Conservation (phyloP, 768 basidiomycete species). For the Pleurotus djamor region DNA sequence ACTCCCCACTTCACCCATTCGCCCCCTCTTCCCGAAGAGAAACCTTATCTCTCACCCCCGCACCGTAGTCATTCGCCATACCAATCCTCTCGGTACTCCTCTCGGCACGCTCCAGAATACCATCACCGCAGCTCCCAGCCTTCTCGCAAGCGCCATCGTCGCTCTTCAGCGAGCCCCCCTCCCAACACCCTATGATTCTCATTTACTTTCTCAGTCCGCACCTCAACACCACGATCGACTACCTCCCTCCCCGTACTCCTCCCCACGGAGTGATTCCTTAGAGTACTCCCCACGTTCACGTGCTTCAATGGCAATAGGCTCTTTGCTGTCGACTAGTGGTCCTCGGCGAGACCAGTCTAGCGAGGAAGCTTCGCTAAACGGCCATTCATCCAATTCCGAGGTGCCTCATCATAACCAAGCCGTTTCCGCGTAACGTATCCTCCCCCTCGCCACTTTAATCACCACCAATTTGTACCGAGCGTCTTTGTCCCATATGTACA, state of each 20-base stretch:
- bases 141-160: slow-evolving; percentile 63
- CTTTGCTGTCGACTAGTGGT: slow-evolving; percentile 51
- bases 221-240: slow-evolving; percentile 41
- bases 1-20: slow-evolving; percentile 33
- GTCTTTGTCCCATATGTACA: too few relatives aligned
- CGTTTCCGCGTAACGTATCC: background rate
- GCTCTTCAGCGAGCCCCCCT: slow-evolving; percentile 51
- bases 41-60: slow-evolving; percentile 31
- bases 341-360: slow-evolving; percentile 32
- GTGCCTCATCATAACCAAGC: background rate
- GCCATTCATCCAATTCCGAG: slow-evolving; percentile 2
- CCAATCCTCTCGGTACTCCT: slow-evolving; percentile 22
- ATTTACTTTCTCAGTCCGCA: slow-evolving; percentile 35
- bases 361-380: slow-evolving; percentile 21
- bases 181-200: slow-evolving; percentile 16
- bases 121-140: slow-evolving; percentile 21
- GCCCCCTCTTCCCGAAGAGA: slow-evolving; percentile 28
- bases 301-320: slow-evolving; percentile 79
- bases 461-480: too few relatives aligned
- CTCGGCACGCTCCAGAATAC: slow-evolving; percentile 30
- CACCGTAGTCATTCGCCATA: slow-evolving; percentile 39
- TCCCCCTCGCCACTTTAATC: background rate
- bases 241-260: slow-evolving; percentile 75
- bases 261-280: slow-evolving; percentile 64
- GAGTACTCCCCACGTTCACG: slow-evolving; percentile 71